Evolutionary conservation across 768 basidiomycete species (phyloP).

Genomic region (Amanita phalloides): DNA sequence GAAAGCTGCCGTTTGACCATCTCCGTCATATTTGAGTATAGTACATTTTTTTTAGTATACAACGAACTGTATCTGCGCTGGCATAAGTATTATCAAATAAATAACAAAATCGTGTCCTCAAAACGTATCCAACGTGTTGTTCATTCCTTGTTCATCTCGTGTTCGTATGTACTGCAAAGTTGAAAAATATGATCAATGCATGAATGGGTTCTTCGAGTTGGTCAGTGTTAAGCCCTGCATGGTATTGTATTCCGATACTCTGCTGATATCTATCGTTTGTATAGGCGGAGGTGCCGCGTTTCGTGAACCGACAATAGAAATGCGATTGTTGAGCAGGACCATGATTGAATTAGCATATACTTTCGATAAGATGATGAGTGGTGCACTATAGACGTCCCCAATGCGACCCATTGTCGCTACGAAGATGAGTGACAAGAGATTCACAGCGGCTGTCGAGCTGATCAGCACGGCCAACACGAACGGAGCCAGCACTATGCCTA

Average conservation of each 20-base stretch:
- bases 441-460: slow-evolving; percentile 16
- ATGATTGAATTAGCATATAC: slow-evolving; percentile 23
- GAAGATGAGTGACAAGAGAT: slow-evolving; percentile 17
- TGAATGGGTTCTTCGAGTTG: not conserved
- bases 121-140: no score
- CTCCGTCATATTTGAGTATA: no score
- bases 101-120: no score
- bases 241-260: not conserved
- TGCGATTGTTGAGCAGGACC: slow-evolving; percentile 22
- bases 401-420: slow-evolving; percentile 17
- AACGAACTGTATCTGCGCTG: no score
- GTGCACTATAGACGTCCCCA: slow-evolving; percentile 18
- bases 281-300: not conserved
- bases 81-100: no score
- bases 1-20: no score
- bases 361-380: slow-evolving; percentile 22
- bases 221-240: not conserved
- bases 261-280: not conserved
- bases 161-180: no score
- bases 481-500: slow-evolving; percentile 1
- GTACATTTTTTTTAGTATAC: no score
- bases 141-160: no score
- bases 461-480: not conserved
- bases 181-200: not conserved
- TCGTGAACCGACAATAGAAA: slow-evolving; percentile 12